phyloP scores from a whole-genome alignment of 169 alveolate species.

The Plasmodium billcollinsi region DNA sequence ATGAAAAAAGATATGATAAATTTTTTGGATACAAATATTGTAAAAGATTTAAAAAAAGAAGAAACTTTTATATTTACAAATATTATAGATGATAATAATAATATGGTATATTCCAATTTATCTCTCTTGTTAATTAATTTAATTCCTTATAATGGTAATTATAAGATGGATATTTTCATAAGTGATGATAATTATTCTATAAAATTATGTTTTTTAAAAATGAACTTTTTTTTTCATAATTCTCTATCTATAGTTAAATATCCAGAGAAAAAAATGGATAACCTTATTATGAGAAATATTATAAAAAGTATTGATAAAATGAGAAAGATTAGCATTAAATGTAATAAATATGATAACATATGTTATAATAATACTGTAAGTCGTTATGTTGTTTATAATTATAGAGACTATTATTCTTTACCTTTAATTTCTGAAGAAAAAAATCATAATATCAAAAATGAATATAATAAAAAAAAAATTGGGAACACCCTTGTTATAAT shows the following conservation, averaged over 20 bases:
- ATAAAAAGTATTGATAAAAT: conserved; percentile 14
- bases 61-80: conserved; percentile 65
- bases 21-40: not conserved
- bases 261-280: conserved; percentile 16
- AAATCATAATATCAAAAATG: not conserved
- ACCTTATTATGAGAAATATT: conserved; percentile 1
- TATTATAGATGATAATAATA: conserved; percentile 1
- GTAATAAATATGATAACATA: conserved; percentile 4
- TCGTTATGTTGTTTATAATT: conserved; percentile 6
- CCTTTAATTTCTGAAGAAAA: conserved; percentile 19
- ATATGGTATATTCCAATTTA: conserved; percentile 22
- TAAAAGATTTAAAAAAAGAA: conserved; percentile 33
- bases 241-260: conserved; percentile 25
- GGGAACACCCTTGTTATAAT: not conserved
- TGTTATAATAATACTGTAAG: not conserved
- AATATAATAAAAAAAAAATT: conserved; percentile 1
- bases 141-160: conserved; percentile 30
- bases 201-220: conserved; percentile 19
- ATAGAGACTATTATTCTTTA: conserved; percentile 43
- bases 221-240: conserved; percentile 31
- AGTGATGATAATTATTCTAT: conserved; percentile 38
- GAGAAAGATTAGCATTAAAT: not conserved
- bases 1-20: not conserved
- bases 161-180: conserved; percentile 32
- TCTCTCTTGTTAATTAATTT: conserved; percentile 49